These are phyloP conservation scores for Lophiostoma macrostomum DNA, from an alignment of 495 filamentous ascomycete species.

Conservation along the genomic window DNA sequence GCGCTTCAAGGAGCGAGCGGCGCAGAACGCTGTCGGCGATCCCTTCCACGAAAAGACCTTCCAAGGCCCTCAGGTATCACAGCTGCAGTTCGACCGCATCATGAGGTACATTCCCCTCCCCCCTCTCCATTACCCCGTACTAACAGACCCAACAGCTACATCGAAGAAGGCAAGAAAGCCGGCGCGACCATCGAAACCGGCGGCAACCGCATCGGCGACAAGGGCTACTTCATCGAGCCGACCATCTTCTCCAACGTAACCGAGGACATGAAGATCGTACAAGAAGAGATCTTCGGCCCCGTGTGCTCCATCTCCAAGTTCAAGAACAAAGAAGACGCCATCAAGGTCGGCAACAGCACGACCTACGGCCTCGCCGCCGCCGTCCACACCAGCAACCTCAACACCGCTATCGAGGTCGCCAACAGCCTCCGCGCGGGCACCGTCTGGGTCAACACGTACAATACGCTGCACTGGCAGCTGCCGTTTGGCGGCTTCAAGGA, in stretches of 20 bases:
- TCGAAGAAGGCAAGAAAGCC: slow-evolving; percentile 79
- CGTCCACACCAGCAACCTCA: slow-evolving; percentile 89
- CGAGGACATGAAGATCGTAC: slow-evolving; percentile 94
- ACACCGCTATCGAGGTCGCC: slow-evolving; percentile 85
- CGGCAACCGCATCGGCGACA: slow-evolving; percentile 81
- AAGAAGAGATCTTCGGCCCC: slow-evolving; percentile 98
- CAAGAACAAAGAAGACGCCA: slow-evolving; percentile 79
- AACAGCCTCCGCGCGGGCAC: slow-evolving; percentile 83
- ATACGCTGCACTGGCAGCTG: slow-evolving; percentile 74
- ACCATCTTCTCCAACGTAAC: slow-evolving; percentile 93
- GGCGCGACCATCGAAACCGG: slow-evolving; percentile 84
- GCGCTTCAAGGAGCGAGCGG: slow-evolving; percentile 82
- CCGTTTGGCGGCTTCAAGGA: slow-evolving; percentile 95
- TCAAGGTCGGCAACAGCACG: slow-evolving; percentile 77
- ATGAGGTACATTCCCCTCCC: slow-evolving; percentile 61
- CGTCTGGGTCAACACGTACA: slow-evolving; percentile 94
- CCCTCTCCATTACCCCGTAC: neutral
- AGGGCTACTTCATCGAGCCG: slow-evolving; percentile 97
- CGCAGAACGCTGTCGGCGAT: slow-evolving; percentile 83
- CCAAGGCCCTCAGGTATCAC: slow-evolving; percentile 95
- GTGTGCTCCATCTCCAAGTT: slow-evolving; percentile 94
- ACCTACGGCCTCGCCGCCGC: slow-evolving; percentile 80
- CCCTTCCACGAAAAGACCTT: slow-evolving; percentile 85
- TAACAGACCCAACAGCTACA: slow-evolving; percentile 58
- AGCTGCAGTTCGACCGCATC: slow-evolving; percentile 94